These are phyloP conservation scores for Ophiostoma ulmi DNA, from an alignment of 2,329 filamentous ascomycete species.

Conservation along the genomic window DNA sequence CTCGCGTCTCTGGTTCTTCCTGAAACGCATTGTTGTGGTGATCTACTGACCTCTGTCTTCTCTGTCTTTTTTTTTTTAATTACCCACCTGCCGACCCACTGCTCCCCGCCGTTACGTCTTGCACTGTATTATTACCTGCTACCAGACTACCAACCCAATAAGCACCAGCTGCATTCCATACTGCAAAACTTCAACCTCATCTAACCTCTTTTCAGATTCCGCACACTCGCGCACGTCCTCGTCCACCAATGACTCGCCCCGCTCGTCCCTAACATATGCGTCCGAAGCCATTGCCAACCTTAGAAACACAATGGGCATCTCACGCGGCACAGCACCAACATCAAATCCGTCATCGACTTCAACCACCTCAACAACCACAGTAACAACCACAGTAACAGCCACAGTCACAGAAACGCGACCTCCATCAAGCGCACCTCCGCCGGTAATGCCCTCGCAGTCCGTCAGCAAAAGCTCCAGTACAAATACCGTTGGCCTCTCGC, in stretches of 20 bases:
- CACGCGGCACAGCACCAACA: conserved; percentile 8
- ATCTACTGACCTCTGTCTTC: neutral
- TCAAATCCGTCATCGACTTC: neutral
- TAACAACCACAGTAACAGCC: neutral
- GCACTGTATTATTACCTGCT: conserved; percentile 1
- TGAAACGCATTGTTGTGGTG: conserved; percentile 1
- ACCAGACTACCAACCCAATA: neutral
- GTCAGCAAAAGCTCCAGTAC: conserved; percentile 9
- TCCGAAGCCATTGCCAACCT: conserved; percentile 39
- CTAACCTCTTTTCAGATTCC: conserved; percentile 13
- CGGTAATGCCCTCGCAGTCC: conserved; percentile 1
- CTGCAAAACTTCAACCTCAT: neutral
- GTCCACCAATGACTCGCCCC: conserved; percentile 30
- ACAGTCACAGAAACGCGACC: conserved; percentile 19
- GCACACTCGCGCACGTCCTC: conserved; percentile 21
- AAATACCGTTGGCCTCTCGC: conserved; percentile 30
- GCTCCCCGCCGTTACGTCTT: conserved; percentile 9
- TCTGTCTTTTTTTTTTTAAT: neutral
- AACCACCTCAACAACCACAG: neutral
- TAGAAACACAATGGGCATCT: conserved; percentile 36
- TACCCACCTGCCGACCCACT: neutral
- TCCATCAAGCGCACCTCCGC: neutral
- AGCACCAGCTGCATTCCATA: conserved; percentile 1
- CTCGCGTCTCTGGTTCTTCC: neutral
- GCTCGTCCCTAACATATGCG: conserved; percentile 37